Conservation (phyloP, 2,329 filamentous ascomycete species). For the Penicillium palitans region DNA sequence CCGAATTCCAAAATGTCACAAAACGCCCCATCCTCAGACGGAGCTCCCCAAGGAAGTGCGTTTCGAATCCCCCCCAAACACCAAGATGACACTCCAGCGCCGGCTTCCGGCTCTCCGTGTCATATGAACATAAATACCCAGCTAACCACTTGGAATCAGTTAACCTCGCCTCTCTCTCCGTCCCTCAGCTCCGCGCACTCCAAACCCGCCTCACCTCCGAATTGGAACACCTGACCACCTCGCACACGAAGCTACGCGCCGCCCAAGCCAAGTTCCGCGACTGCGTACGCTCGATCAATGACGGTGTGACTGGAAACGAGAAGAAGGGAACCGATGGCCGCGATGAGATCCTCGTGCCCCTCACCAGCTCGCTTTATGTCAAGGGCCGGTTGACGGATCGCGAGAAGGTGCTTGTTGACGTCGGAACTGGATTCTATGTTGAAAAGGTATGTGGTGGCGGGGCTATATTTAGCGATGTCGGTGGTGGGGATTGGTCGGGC, state of each 20-base stretch:
- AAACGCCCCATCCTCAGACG: slow-evolving; percentile 32
- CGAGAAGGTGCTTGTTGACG: slow-evolving; percentile 80
- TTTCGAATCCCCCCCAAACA: slow-evolving; percentile 1
- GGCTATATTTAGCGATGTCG: neutral
- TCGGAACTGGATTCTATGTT: slow-evolving; percentile 91
- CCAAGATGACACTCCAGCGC: neutral
- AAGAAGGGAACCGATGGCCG: slow-evolving; percentile 36
- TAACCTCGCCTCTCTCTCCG: slow-evolving; percentile 73
- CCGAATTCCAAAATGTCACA: slow-evolving; percentile 26
- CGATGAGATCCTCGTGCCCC: slow-evolving; percentile 73
- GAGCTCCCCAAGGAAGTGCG: slow-evolving; percentile 34
- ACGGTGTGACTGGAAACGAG: slow-evolving; percentile 50
- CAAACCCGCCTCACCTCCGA: slow-evolving; percentile 97
- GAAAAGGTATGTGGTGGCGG: slow-evolving; percentile 67
- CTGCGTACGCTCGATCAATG: slow-evolving; percentile 75
- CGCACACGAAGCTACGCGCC: slow-evolving; percentile 83
- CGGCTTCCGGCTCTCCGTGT: neutral
- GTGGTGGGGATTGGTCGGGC: neutral
- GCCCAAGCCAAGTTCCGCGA: slow-evolving; percentile 92
- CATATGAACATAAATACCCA: neutral
- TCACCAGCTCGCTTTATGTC: slow-evolving; percentile 94
- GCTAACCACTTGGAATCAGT: slow-evolving; percentile 38
- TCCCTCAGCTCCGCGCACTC: slow-evolving; percentile 82
- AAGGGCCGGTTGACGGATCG: slow-evolving; percentile 74
- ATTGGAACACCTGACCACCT: slow-evolving; percentile 87